These are phyloP conservation scores for Oligophagozyma castellii DNA, from an alignment of 1,139 yeast genomes.

Conservation along the genomic window DNA sequence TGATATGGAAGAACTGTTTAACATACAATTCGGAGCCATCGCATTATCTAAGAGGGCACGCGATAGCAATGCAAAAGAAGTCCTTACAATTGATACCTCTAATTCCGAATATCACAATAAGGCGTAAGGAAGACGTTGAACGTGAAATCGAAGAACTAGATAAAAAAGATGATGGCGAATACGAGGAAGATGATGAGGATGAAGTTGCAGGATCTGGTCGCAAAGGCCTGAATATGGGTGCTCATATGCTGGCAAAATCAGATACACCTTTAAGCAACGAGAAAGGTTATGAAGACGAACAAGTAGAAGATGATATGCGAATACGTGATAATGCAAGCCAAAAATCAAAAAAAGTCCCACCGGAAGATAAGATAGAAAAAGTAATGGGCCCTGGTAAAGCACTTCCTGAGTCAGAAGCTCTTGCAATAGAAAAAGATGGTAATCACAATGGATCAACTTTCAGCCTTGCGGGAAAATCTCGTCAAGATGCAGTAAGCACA, in stretches of 20 bases:
- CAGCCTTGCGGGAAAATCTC: not conserved
- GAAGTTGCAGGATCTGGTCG: constrained; percentile 25
- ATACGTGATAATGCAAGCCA: not conserved
- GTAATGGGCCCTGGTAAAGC: too few relatives aligned
- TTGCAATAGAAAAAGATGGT: constrained; percentile 2
- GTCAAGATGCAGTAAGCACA: not conserved
- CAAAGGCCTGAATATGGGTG: constrained; percentile 25
- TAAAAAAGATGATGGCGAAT: constrained; percentile 19
- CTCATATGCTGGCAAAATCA: constrained; percentile 18
- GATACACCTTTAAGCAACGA: constrained; percentile 2
- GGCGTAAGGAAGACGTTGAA: constrained; percentile 77
- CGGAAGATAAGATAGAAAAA: not conserved
- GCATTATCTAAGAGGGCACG: constrained; percentile 83
- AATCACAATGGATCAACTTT: not conserved
- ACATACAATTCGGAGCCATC: constrained; percentile 91
- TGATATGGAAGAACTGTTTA: constrained; percentile 91
- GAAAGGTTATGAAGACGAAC: constrained; percentile 3
- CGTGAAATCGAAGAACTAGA: constrained; percentile 50
- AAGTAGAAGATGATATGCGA: constrained; percentile 1
- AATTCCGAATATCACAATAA: constrained; percentile 75
- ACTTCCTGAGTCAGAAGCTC: constrained; percentile 1
- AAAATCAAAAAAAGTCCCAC: not conserved
- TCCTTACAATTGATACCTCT: constrained; percentile 62
- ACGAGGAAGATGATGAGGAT: constrained; percentile 11
- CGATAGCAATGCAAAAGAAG: constrained; percentile 90